Evolutionary conservation across 257 asterid species (phyloP), one percentile per base, ranked within the genome.

Genomic region (Rubia yunnanensis): DNA sequence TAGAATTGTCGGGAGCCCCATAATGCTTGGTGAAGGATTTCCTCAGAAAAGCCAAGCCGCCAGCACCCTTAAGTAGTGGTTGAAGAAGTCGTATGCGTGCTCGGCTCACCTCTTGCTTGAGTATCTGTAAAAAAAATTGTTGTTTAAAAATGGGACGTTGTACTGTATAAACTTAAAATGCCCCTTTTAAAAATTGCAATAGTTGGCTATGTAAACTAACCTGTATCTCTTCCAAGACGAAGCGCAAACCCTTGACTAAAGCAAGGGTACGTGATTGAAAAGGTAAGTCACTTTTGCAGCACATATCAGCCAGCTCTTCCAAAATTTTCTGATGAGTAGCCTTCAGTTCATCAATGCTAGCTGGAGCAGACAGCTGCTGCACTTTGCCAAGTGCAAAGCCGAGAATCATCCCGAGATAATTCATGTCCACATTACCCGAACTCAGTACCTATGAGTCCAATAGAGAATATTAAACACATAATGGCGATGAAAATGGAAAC

Each of bases 281-380:
- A 28, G 84, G 77, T 63, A 72, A 76, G 35, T 67, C 82, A 52
- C 69, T 67, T 7, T 63, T 74, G 69, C 65, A 66, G 70, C 84
- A 77, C 8, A 74, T 74, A 72, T 78, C 86, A 23, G 85, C 83
- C 60, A 92, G 74, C 56, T 87, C 94, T 75, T 68, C 76, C 83
- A 87, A 64, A 56, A 87, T 80, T 30, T 82, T 76, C 73, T 76
- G 82, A 68, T 85, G 87, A 46, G 77, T 77, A 39, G 69, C 79
- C 75, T 82, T 81, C 55, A 92, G 77, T 76, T 87, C 91, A 53
- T 78, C 84, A 74, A 80, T 88, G 57, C 79, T 72, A 49, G 91
- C 96, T 20, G 99, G 96, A 48, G 99, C 90, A 20, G 94, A 84
- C 34, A 92, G 97, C 76, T 84, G 88, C 78, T 80, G 83, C 70